phyloP scores from a whole-genome alignment of 176 grass and related monocot genomes.

The Carex pumila region DNA sequence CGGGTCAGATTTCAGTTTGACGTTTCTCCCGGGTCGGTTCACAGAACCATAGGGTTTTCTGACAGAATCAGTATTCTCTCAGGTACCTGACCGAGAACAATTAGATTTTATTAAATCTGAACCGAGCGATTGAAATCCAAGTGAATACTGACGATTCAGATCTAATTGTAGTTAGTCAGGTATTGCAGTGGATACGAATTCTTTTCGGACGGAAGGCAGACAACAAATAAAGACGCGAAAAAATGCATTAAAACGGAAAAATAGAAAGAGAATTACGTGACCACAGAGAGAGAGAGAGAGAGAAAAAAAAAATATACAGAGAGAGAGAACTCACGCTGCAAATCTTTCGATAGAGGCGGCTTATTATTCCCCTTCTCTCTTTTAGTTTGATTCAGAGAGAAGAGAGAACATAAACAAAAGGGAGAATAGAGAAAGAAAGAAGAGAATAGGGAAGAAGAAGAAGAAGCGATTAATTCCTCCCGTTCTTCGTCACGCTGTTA shows the following conservation, averaged over 20 bases:
- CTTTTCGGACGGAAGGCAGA: not conserved
- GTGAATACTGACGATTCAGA: too few species aligned
- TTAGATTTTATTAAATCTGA: too few species aligned
- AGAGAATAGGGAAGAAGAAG: not conserved
- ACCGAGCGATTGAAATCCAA: too few species aligned
- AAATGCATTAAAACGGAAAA: conserved; percentile 1
- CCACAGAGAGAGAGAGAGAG: not conserved
- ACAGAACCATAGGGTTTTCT: conserved; percentile 12
- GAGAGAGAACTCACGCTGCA: not conserved
- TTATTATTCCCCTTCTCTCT: conserved; percentile 4
- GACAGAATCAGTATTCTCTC: not conserved
- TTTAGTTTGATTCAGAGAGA: conserved; percentile 11
- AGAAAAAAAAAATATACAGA: not conserved
- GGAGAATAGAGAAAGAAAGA: not conserved
- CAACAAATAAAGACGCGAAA: conserved; percentile 7
- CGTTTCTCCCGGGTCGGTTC: not conserved
- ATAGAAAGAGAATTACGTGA: conserved; percentile 10
- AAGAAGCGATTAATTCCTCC: not conserved
- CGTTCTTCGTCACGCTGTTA: not conserved
- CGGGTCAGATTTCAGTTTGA: not conserved
- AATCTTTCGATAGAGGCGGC: conserved; percentile 19
- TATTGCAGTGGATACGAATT: too few species aligned
- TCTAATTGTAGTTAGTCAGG: too few species aligned
- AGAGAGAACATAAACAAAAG: not conserved
- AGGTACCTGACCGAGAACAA: too few species aligned